phyloP scores from a whole-genome alignment of 805 yeast genomes.

The Starmerella ratchasimensis region DNA sequence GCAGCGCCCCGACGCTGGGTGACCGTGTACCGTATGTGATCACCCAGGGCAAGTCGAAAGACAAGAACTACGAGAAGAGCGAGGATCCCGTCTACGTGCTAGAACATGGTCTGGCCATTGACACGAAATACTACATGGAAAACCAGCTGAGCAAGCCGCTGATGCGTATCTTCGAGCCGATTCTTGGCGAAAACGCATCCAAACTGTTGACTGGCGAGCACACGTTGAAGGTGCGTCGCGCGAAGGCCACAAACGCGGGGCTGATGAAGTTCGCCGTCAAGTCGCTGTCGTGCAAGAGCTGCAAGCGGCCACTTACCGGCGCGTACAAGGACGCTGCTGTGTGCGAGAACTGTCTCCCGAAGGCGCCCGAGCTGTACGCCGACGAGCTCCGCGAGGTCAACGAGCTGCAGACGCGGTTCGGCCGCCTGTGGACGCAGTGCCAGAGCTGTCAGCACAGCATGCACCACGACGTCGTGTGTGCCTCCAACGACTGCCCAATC shows the following conservation, averaged over 20 bases:
- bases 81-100: conserved; percentile 92
- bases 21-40: conserved; percentile 98
- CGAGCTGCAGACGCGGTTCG: conserved; percentile 64
- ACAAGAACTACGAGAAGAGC: conserved; percentile 81
- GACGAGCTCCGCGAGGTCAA: conserved; percentile 68
- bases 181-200: conserved; percentile 75
- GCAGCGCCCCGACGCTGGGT: conserved; percentile 92
- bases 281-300: conserved; percentile 76
- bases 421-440: conserved; percentile 93
- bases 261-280: conserved; percentile 80
- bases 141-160: conserved; percentile 89
- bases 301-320: conserved; percentile 61
- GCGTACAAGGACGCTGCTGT: conserved; percentile 49
- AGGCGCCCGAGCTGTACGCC: conserved; percentile 69
- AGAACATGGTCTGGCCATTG: conserved; percentile 85
- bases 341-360: conserved; percentile 58
- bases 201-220: conserved; percentile 72
- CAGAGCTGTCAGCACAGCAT: conserved; percentile 94
- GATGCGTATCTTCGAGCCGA: conserved; percentile 87
- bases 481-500: conserved; percentile 93
- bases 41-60: conserved; percentile 60
- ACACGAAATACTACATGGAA: conserved; percentile 83
- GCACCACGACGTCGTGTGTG: conserved; percentile 90
- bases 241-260: conserved; percentile 73
- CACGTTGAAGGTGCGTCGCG: conserved; percentile 54